phyloP scores from a whole-genome alignment of 2,329 filamentous ascomycete species.

The Leptoxyphium fumago region DNA sequence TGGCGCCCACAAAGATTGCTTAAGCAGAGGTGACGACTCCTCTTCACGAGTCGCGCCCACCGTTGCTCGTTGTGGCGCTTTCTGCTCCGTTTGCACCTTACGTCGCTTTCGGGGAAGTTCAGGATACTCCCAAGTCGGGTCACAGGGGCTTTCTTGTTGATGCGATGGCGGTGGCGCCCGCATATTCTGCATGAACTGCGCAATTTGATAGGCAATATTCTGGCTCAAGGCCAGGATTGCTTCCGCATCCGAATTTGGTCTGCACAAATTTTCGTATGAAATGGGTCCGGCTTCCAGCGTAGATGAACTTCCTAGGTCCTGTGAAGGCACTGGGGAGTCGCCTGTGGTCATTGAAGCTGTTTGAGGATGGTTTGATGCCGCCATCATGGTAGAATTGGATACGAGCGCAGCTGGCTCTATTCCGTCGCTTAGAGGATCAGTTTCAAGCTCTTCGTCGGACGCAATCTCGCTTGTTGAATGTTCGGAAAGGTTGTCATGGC shows the following conservation, averaged over 20 bases:
- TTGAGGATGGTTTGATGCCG: not conserved
- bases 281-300: slow-evolving; percentile 1
- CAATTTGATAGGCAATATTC: slow-evolving; percentile 21
- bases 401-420: not conserved
- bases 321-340: not conserved
- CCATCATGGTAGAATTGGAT: not conserved
- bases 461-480: slow-evolving; percentile 19
- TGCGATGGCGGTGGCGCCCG: slow-evolving; percentile 2
- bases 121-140: slow-evolving; percentile 15
- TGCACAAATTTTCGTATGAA: not conserved
- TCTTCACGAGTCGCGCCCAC: no score
- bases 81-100: not conserved
- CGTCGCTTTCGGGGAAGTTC: slow-evolving; percentile 8
- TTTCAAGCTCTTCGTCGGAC: slow-evolving; percentile 1
- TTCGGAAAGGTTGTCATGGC: slow-evolving; percentile 21
- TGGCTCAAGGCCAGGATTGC: slow-evolving; percentile 20
- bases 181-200: slow-evolving; percentile 12
- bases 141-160: slow-evolving; percentile 4
- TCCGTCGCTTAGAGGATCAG: not conserved
- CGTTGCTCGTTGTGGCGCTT: no score
- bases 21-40: no score
- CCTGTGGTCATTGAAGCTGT: not conserved
- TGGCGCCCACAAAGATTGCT: not conserved
- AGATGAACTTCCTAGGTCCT: not conserved
- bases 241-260: slow-evolving; percentile 6